Base-by-base conservation (phyloP, 2,329 filamentous ascomycete genomes). In the Dactylonectria estremocensis region DNA sequence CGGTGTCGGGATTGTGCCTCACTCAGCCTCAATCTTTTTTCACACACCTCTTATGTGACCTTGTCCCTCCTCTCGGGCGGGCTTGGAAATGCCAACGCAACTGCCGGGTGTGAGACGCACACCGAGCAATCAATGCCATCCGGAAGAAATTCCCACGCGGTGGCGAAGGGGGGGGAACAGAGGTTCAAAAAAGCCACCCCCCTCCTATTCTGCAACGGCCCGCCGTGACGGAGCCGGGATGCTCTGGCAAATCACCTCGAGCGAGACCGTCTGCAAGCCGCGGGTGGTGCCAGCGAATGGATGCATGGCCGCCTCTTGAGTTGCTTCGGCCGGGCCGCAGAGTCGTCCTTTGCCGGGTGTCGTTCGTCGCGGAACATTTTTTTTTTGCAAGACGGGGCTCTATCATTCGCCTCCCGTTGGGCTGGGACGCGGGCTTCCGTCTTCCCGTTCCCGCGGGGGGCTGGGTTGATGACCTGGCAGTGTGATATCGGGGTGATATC, bases 251-350 rank as follows among this genome's bases (percentile, higher is more conserved):
- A 74, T 75, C 48, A 64, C 18, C 45, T 35, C 33, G 13, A 24
- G 63, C 64, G 62, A 61, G 43, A 14, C 56, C 61, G 52, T 69
- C 46, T 66, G 61, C 73, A 69, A 72, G 73, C 72, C 49, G 59
- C 58, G 65, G 71, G 69, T 73, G 73, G 73, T 75, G 73, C 73
- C 73, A 75, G 64, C 73, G 56, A 55, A 74, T 64, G 43, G 61
- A 59, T 54, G 70, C 58, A 67, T 65, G 65, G 54, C 54, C 54
- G 54, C 43, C 45, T 43, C 20, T 37, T 46, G 43, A 16, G 24
- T 28, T 28, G 24, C 24, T 28, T 33, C 52, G 59, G 31, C 50
- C 59, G 40, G 50, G 43, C 59, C 59, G 50, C 55, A 55, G 59
- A 28, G 16, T 43, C 40, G 50, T 55, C 16, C 28, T 48, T 40